Percentiles rank a stretch among this genome's conserved stretches.
phyloP scores from a whole-genome alignment of 2,329 filamentous ascomycete genomes.

The Biscogniauxia sp. region DNA sequence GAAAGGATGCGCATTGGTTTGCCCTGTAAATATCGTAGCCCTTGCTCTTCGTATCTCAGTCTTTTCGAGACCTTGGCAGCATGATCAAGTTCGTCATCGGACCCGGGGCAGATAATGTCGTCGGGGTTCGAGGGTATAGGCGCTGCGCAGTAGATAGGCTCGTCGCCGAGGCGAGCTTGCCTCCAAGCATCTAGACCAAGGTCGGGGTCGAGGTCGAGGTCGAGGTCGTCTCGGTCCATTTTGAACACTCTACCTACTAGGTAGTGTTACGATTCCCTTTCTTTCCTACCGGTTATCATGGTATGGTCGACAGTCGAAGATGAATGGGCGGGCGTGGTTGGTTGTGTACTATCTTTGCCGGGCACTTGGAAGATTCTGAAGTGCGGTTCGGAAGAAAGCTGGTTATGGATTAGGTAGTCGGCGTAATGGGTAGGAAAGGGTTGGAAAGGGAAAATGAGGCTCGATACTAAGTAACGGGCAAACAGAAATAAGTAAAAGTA shows the following conservation, averaged over 20 bases:
- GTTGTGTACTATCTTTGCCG: no score
- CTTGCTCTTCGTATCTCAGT: conserved; percentile 58
- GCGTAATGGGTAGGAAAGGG: no score
- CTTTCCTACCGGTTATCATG: background rate
- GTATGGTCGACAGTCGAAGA: background rate
- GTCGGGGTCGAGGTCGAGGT: conserved; percentile 6
- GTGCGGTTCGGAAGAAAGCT: no score
- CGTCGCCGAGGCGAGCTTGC: conserved; percentile 29
- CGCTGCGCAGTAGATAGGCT: conserved; percentile 49
- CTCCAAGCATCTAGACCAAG: conserved; percentile 20
- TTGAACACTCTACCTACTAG: background rate
- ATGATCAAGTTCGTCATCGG: conserved; percentile 55
- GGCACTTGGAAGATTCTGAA: no score
- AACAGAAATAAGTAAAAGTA: no score
- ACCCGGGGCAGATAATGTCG: conserved; percentile 54
- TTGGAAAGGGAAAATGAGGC: background rate
- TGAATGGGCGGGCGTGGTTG: background rate
- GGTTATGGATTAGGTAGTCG: background rate
- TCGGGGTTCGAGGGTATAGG: conserved; percentile 31
- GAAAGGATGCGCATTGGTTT: conserved; percentile 56
- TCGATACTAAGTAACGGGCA: background rate
- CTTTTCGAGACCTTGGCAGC: conserved; percentile 47
- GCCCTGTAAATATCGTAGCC: conserved; percentile 56
- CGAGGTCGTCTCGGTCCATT: conserved; percentile 21
- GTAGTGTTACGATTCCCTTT: background rate